Conservation (phyloP, 202 grass and related monocot genomes). For the Carex arenaria region DNA sequence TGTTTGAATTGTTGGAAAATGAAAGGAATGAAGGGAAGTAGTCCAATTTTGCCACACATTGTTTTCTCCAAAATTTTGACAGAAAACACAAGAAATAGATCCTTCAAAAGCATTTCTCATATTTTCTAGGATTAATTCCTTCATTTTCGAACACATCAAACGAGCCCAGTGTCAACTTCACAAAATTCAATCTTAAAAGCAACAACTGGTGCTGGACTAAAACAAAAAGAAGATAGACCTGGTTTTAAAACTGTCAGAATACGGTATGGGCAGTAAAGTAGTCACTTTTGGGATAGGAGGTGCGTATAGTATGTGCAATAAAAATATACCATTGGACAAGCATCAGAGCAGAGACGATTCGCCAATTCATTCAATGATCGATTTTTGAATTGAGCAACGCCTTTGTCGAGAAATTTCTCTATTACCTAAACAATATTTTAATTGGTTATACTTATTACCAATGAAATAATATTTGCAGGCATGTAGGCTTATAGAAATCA, state of each 20-base stretch:
- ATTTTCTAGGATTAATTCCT: too few species aligned
- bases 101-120: too few species aligned
- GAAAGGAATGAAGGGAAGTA: too few species aligned
- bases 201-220: neutral
- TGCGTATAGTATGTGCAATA: neutral
- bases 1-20: too few species aligned
- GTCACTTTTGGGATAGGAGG: neutral
- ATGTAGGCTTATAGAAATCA: neutral
- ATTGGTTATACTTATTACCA: neutral
- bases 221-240: neutral
- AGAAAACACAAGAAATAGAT: too few species aligned
- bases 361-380: slow-evolving; percentile 54
- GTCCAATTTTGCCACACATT: too few species aligned
- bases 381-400: slow-evolving; percentile 80
- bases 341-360: slow-evolving; percentile 71
- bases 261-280: neutral
- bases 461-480: neutral
- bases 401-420: slow-evolving; percentile 64
- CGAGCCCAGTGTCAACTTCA: neutral
- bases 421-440: slow-evolving; percentile 44
- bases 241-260: neutral
- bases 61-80: too few species aligned
- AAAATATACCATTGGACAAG: slow-evolving; percentile 41
- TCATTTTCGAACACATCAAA: too few species aligned
- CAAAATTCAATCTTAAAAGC: neutral